phyloP scores from a whole-genome alignment of 2,329 filamentous ascomycete genomes.

The Ramularia endophylla region DNA sequence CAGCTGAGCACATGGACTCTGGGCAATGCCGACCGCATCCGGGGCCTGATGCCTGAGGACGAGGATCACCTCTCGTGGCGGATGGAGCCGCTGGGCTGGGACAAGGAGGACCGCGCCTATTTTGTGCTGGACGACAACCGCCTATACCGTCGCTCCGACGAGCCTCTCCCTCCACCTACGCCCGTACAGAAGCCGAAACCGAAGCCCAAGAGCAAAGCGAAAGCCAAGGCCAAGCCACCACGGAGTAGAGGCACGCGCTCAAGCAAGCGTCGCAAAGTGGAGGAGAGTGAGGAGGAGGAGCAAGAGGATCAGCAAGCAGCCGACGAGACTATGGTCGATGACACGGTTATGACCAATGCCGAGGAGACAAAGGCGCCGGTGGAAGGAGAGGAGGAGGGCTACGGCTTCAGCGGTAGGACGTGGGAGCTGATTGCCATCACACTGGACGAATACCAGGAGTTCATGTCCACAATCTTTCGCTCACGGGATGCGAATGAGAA shows the following conservation, averaged over 20 bases:
- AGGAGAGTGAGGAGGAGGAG: slow-evolving; percentile 40
- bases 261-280: slow-evolving; percentile 65
- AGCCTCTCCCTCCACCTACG: slow-evolving; percentile 53
- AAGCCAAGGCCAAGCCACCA: slow-evolving; percentile 50
- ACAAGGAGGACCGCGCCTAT: slow-evolving; percentile 78
- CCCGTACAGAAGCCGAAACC: slow-evolving; percentile 48
- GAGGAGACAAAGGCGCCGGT: slow-evolving; percentile 29
- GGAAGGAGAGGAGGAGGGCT: slow-evolving; percentile 36
- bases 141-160: slow-evolving; percentile 81
- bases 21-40: slow-evolving; percentile 77
- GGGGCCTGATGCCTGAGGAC: slow-evolving; percentile 78
- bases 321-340: slow-evolving; percentile 36
- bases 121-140: slow-evolving; percentile 92
- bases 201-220: slow-evolving; percentile 55
- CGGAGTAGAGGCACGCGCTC: slow-evolving; percentile 55
- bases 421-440: slow-evolving; percentile 92
- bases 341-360: slow-evolving; percentile 27
- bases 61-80: slow-evolving; percentile 49
- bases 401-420: slow-evolving; percentile 64
- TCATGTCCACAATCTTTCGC: slow-evolving; percentile 66
- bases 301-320: slow-evolving; percentile 39
- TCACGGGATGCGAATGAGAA: slow-evolving; percentile 83
- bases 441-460: slow-evolving; percentile 66
- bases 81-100: slow-evolving; percentile 83
- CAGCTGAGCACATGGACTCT: slow-evolving; percentile 87